phyloP scores from a whole-genome alignment of 164 flowering plant genomes.

The Brasenia schreberi region DNA sequence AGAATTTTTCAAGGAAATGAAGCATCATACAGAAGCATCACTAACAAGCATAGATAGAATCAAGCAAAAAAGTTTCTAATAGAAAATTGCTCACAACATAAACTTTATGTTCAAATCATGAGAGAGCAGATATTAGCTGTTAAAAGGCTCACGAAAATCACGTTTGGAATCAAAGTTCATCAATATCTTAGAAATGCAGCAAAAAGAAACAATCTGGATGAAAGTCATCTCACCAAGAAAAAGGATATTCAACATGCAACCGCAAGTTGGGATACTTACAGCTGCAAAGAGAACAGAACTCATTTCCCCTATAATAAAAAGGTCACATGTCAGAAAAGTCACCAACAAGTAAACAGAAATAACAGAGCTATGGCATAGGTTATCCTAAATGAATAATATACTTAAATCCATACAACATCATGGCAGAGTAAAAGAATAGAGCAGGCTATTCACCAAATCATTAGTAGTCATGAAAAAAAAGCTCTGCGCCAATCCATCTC shows the following conservation, averaged over 20 bases:
- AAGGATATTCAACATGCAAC: not conserved
- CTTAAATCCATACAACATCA: not conserved
- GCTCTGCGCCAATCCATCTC: constrained; percentile 26
- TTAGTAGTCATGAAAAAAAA: constrained; percentile 5
- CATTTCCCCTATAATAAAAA: not conserved
- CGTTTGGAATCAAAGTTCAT: too few species aligned
- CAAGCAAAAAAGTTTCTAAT: too few species aligned
- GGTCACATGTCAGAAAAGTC: not conserved
- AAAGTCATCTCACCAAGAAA: not conserved
- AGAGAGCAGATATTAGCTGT: too few species aligned
- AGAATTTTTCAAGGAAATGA: too few species aligned
- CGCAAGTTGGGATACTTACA: not conserved
- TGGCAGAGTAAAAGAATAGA: not conserved
- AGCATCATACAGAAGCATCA: too few species aligned
- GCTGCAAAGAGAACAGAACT: not conserved
- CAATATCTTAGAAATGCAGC: not conserved
- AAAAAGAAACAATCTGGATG: not conserved
- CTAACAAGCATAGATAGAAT: too few species aligned
- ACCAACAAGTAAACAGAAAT: not conserved
- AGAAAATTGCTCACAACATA: too few species aligned
- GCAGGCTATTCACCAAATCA: constrained; percentile 14
- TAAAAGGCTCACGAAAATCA: too few species aligned
- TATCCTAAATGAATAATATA: not conserved
- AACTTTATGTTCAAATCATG: too few species aligned
- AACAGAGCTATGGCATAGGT: not conserved